These are phyloP conservation scores for Magnolia changhungtana DNA, from an alignment of 164 flowering plant species.

Conservation along the genomic window DNA sequence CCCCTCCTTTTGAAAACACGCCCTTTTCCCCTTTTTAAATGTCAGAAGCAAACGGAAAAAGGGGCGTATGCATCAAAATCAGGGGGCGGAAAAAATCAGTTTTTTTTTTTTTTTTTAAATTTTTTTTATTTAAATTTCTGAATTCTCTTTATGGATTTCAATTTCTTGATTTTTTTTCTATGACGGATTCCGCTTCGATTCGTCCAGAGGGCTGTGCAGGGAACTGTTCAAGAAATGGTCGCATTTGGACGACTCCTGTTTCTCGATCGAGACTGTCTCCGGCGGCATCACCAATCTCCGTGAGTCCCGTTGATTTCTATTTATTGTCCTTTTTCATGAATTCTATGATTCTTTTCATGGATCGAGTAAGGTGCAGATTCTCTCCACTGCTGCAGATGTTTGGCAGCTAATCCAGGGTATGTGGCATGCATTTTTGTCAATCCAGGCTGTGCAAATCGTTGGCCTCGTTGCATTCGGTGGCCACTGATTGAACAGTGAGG, in stretches of 20 bases:
- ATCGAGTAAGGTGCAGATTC: not conserved
- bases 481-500: too few species aligned
- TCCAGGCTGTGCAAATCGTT: not conserved
- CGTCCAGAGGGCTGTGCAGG: conserved; percentile 67
- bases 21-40: not conserved
- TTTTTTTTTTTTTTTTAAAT: not conserved
- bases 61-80: not conserved
- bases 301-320: conserved; percentile 29
- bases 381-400: not conserved
- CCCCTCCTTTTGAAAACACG: not conserved
- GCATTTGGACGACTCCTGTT: conserved; percentile 54
- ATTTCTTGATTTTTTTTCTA: not conserved
- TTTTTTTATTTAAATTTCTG: not conserved
- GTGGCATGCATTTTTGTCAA: not conserved
- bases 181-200: not conserved
- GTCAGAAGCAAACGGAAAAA: not conserved
- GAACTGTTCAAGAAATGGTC: conserved; percentile 82
- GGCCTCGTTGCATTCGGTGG: not conserved
- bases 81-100: not conserved
- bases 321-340: not conserved
- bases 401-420: not conserved
- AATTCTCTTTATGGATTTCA: not conserved
- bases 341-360: not conserved
- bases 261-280: conserved; percentile 72
- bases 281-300: conserved; percentile 96